Evolutionary conservation across 2,329 filamentous ascomycete genomes (phyloP).

Genomic region (Calonectria montana): DNA sequence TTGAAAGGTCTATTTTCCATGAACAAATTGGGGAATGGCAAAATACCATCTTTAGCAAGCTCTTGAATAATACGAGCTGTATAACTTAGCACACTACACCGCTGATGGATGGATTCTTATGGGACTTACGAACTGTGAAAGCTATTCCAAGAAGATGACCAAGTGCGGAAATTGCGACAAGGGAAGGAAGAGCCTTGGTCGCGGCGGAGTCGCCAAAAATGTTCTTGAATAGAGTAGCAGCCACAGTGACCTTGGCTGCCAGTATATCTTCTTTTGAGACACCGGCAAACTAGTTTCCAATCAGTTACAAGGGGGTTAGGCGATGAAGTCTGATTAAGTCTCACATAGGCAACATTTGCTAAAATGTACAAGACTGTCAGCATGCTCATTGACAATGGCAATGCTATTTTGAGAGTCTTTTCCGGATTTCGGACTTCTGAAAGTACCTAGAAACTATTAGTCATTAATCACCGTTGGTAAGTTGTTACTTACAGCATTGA

Average conservation of each 20-base stretch:
- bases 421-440: constrained; percentile 24
- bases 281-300: constrained; percentile 17
- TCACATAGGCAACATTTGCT: constrained; percentile 25
- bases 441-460: constrained; percentile 15
- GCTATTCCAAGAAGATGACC: constrained; percentile 27
- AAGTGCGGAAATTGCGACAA: constrained; percentile 23
- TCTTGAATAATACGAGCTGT: constrained; percentile 36
- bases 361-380: constrained; percentile 23
- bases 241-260: constrained; percentile 22
- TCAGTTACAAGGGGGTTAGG: neutral
- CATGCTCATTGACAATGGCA: constrained; percentile 16
- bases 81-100: neutral
- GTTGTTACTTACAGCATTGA: constrained; percentile 15
- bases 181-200: constrained; percentile 20
- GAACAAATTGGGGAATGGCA: constrained; percentile 39
- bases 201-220: constrained; percentile 24
- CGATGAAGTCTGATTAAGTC: neutral
- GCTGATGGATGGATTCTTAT: neutral
- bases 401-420: constrained; percentile 17
- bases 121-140: constrained; percentile 23
- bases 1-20: constrained; percentile 41
- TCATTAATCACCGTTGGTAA: too few relatives aligned
- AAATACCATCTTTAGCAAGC: constrained; percentile 26
- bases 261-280: constrained; percentile 22
- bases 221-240: constrained; percentile 21